Conservation (phyloP, 1,139 yeast species). For the Candida freyschussii region DNA sequence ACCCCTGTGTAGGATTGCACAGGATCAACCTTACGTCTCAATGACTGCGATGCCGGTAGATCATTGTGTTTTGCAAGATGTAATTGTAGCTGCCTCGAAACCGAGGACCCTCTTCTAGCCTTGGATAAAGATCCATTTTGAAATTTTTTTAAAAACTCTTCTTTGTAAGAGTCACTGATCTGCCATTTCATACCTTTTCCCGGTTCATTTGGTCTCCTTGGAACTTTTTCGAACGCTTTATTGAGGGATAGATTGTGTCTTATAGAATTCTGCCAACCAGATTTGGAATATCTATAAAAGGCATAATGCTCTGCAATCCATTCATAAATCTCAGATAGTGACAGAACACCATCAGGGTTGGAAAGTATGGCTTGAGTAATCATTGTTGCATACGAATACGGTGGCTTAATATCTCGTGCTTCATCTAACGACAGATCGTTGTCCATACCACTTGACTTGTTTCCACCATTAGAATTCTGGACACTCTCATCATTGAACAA, state of each 20-base stretch:
- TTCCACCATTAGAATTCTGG: not conserved
- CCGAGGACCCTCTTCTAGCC: slow-evolving; percentile 74
- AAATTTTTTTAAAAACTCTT: slow-evolving; percentile 78
- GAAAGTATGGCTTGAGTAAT: slow-evolving; percentile 94
- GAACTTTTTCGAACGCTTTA: slow-evolving; percentile 91
- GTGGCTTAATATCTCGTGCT: slow-evolving; percentile 91
- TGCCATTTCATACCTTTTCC: slow-evolving; percentile 99
- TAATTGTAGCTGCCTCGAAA: slow-evolving; percentile 69
- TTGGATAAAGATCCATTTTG: slow-evolving; percentile 68
- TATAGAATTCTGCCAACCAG: slow-evolving; percentile 94
- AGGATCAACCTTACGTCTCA: slow-evolving; percentile 9
- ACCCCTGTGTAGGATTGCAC: slow-evolving; percentile 6
- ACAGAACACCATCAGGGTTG: slow-evolving; percentile 80
- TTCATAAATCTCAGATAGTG: slow-evolving; percentile 84
- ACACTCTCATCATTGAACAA: slow-evolving; percentile 42
- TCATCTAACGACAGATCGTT: slow-evolving; percentile 72
- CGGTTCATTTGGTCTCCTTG: slow-evolving; percentile 91
- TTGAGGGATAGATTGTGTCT: slow-evolving; percentile 77
- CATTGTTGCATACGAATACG: slow-evolving; percentile 96
- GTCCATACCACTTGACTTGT: slow-evolving; percentile 10
- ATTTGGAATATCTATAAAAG: slow-evolving; percentile 82
- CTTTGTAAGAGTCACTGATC: slow-evolving; percentile 76
- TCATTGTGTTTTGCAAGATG: slow-evolving; percentile 69
- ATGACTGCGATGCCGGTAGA: slow-evolving; percentile 39
- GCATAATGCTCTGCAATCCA: slow-evolving; percentile 89